Conservation (phyloP, 2,329 filamentous ascomycete genomes). For the Fusarium sp. region DNA sequence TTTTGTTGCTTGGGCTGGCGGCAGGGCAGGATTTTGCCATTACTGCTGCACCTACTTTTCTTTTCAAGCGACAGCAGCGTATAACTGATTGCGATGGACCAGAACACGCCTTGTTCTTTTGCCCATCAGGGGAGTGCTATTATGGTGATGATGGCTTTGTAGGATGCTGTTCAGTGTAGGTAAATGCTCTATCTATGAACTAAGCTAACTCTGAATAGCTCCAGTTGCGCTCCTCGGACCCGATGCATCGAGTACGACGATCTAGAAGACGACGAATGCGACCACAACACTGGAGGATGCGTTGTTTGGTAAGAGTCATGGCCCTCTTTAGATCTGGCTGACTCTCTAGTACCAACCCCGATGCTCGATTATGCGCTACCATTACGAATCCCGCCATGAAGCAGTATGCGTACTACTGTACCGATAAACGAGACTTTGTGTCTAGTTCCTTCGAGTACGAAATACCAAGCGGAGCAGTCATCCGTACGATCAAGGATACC, state of each 20-base stretch:
- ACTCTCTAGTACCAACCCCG: neutral
- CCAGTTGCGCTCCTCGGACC: constrained; percentile 8
- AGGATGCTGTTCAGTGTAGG: constrained; percentile 5
- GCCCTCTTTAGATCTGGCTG: neutral
- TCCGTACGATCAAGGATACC: neutral
- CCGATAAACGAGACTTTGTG: neutral
- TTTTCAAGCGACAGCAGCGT: constrained; percentile 3
- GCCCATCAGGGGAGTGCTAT: constrained; percentile 1
- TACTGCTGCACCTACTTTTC: neutral
- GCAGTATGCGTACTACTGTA: constrained; percentile 4
- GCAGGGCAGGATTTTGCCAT: neutral
- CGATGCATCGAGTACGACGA: constrained; percentile 1
- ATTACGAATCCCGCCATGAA: constrained; percentile 1
- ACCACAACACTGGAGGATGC: constrained; percentile 11
- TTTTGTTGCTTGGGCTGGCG: neutral
- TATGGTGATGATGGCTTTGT: constrained; percentile 10
- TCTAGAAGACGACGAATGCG: neutral
- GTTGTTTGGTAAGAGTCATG: constrained; percentile 1
- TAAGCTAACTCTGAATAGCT: neutral
- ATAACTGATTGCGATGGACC: constrained; percentile 1
- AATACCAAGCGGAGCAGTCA: neutral
- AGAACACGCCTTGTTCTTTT: neutral
- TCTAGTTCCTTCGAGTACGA: neutral
- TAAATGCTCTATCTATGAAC: too few relatives aligned
- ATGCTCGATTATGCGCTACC: neutral